phyloP scores from a whole-genome alignment of 768 basidiomycete genomes.

The Neoboletus magnificus region DNA sequence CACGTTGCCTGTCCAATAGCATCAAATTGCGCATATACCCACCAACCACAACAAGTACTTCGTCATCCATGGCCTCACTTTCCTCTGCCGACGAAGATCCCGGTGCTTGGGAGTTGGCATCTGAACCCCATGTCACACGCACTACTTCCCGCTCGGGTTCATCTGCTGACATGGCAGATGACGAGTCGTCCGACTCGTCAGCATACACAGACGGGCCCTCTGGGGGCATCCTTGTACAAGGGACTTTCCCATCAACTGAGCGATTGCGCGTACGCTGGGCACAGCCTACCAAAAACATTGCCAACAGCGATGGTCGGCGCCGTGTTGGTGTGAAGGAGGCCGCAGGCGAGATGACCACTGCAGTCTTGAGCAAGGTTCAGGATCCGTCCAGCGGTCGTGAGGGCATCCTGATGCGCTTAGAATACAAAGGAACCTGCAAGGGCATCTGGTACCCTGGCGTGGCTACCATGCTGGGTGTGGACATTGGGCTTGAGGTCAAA shows the following conservation, averaged over 20 bases:
- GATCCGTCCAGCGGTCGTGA: slow-evolving; percentile 39
- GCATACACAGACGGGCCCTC: slow-evolving; percentile 45
- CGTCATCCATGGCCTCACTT: slow-evolving; percentile 67
- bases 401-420: slow-evolving; percentile 61
- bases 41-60: slow-evolving; percentile 46
- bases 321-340: slow-evolving; percentile 69
- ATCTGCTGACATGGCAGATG: slow-evolving; percentile 73
- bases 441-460: slow-evolving; percentile 83
- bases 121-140: slow-evolving; percentile 73
- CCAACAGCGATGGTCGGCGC: slow-evolving; percentile 52
- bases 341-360: slow-evolving; percentile 63
- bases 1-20: slow-evolving; percentile 74
- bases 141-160: slow-evolving; percentile 52
- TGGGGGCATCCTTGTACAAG: slow-evolving; percentile 67
- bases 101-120: slow-evolving; percentile 69
- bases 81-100: slow-evolving; percentile 73
- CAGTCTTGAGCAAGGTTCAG: slow-evolving; percentile 49
- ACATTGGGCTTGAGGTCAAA: slow-evolving; percentile 65
- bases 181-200: slow-evolving; percentile 76
- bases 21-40: slow-evolving; percentile 74
- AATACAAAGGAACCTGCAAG: slow-evolving; percentile 71
- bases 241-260: slow-evolving; percentile 76
- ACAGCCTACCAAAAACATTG: slow-evolving; percentile 49
- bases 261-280: slow-evolving; percentile 79
- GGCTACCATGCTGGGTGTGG: slow-evolving; percentile 76